Evolutionary conservation across 345 rosid species (phyloP), one percentile per base, ranked within the genome.

Genomic region (Arabis alpina): DNA sequence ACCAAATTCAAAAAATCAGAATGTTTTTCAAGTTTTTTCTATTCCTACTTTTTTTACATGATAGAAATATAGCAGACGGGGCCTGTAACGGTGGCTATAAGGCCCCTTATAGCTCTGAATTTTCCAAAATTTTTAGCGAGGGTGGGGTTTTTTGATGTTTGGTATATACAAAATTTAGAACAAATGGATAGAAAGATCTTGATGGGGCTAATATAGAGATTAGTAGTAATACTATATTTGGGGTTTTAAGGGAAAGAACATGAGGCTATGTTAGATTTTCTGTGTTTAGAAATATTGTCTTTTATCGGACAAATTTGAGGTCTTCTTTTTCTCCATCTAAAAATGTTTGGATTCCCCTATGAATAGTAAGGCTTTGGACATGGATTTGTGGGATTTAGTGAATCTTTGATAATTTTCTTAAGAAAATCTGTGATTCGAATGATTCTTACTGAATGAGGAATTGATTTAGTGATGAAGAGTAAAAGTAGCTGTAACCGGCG

Each of bases 241-340:
- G 74, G 58, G 70, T 51, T 68, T 60, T 68, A 1, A 53, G 52
- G 52, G 24, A 48, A 42, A 32, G 39, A 54, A 68, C 54, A 47
- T 54, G 74, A 61, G 78, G 74, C 64, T 62, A 39, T 40, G 34
- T 68, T 59, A 75, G 40, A 61, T 39, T 54, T 28, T 30, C 74
- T 62, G 59, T 75, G 65, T 75, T 68, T 75, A 68, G 74, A 36
- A 54, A 24, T 47, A 12, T 54, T 27, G 15, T 14, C 6, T 42
- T 48, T 28, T 57, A 24, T 28, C 48, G 36, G 5, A 47, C 55
- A 68, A 34, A 32, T 53, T 66, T 66, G 61, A n/a, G 70, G 40
- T 19, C 23, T 19, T 52, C 4, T 28, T 66, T 49, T 3, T 37
- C 54, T 42, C 64, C 16, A 25, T 61, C 61, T 51, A 51, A 58